A percentile compares a stretch with the other conserved stretches of the same genome.
Conservation (phyloP, 129 eudicot genomes). For the Flaveria bidentis region DNA sequence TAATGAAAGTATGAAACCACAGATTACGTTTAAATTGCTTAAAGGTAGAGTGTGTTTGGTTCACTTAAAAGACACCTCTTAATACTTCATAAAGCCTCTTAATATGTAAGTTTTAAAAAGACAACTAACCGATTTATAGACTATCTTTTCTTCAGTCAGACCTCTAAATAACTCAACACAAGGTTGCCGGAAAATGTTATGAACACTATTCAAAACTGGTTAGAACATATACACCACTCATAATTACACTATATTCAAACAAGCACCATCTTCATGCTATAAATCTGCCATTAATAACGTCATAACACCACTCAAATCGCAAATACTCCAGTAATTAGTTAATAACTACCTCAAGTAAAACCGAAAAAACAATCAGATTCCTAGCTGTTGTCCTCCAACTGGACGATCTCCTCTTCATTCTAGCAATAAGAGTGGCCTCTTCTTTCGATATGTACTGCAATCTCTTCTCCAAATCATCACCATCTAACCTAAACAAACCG, state of each 20-base stretch:
- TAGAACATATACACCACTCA: not conserved
- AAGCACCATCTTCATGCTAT: not conserved
- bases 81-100: too few relatives aligned
- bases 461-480: slow-evolving; percentile 80
- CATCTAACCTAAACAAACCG: slow-evolving; percentile 58
- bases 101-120: too few relatives aligned
- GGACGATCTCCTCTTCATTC: slow-evolving; percentile 64
- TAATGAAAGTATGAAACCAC: too few relatives aligned
- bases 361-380: slow-evolving; percentile 61
- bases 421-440: slow-evolving; percentile 69
- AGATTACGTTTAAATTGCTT: too few relatives aligned
- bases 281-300: not conserved
- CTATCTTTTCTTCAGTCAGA: too few relatives aligned
- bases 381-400: slow-evolving; percentile 57
- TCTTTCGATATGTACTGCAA: slow-evolving; percentile 71
- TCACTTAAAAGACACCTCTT: too few relatives aligned
- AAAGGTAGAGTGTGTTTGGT: too few relatives aligned
- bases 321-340: not conserved
- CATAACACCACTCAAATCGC: not conserved
- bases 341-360: slow-evolving; percentile 61
- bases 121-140: too few relatives aligned
- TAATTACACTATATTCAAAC: not conserved
- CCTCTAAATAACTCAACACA: too few relatives aligned
- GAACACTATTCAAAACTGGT: not conserved
- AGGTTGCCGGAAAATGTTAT: not conserved